Conservation (phyloP, 2,329 filamentous ascomycete genomes). For the Aspergillus eucalypticola region DNA sequence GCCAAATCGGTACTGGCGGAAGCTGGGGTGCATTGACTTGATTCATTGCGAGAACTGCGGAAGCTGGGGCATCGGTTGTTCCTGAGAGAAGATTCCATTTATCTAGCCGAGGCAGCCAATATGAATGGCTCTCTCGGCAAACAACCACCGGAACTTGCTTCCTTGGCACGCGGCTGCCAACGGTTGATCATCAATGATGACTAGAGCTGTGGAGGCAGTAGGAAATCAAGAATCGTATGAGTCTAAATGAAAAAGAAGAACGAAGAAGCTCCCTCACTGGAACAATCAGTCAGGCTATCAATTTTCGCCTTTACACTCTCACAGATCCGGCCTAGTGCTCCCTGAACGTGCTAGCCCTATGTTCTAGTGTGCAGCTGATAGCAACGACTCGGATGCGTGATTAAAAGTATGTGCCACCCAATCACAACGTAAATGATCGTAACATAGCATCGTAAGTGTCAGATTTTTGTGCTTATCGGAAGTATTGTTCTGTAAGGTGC, state of each 20-base stretch:
- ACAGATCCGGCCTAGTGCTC: slow-evolving; percentile 8
- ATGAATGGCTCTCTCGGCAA: slow-evolving; percentile 9
- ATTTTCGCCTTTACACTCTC: slow-evolving; percentile 5
- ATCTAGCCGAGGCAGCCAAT: slow-evolving; percentile 7
- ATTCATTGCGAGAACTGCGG: neutral
- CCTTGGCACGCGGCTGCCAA: neutral
- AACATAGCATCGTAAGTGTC: too few relatives aligned
- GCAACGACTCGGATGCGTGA: too few relatives aligned
- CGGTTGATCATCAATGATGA: neutral
- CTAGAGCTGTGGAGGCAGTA: neutral
- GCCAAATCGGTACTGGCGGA: neutral
- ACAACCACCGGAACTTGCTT: neutral
- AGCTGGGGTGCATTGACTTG: slow-evolving; percentile 1
- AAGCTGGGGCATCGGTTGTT: neutral
- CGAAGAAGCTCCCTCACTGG: too few relatives aligned
- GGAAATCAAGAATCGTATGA: neutral
- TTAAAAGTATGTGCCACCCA: neutral
- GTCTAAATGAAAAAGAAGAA: neutral
- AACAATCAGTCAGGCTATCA: neutral
- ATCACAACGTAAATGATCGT: neutral
- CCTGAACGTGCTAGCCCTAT: neutral
- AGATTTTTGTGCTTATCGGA: too few relatives aligned
- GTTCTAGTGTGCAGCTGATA: neutral
- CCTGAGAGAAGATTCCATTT: neutral
- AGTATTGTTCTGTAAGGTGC: too few relatives aligned